Evolutionary conservation across 768 basidiomycete genomes (phyloP).

Genomic region (Lyophyllum shimeji): DNA sequence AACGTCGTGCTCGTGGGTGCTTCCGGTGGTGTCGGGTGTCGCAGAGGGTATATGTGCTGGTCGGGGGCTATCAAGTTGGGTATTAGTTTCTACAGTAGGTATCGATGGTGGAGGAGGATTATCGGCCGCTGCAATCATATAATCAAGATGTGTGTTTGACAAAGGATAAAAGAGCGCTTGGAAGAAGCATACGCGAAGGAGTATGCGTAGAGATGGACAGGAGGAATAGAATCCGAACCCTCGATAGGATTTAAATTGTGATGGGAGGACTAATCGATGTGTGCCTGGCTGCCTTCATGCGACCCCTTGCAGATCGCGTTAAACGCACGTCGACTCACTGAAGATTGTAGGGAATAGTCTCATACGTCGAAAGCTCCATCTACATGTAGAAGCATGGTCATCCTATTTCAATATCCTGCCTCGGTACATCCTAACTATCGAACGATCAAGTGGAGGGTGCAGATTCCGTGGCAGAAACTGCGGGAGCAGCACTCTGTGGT

Average conservation of each 20-base stretch:
- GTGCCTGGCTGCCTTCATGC: no score
- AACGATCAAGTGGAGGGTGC: not conserved
- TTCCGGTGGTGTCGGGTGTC: not conserved
- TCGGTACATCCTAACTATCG: not conserved
- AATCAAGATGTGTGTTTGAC: not conserved
- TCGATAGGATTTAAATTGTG: not conserved
- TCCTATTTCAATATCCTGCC: not conserved
- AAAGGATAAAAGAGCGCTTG: not conserved
- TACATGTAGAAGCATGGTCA: not conserved
- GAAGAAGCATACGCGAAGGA: slow-evolving; percentile 8
- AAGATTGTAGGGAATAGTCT: not conserved
- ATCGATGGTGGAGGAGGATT: not conserved
- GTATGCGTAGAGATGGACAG: not conserved
- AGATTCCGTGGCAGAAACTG: slow-evolving; percentile 10
- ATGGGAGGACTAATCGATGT: not conserved
- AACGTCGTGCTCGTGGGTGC: not conserved
- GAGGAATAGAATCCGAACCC: not conserved
- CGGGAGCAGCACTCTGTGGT: slow-evolving; percentile 19
- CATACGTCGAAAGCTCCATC: not conserved
- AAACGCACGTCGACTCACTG: no score
- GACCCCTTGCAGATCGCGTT: no score
- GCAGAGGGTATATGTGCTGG: not conserved
- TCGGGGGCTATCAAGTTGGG: slow-evolving; percentile 2
- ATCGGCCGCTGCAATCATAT: slow-evolving; percentile 7
- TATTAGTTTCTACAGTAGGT: slow-evolving; percentile 3